Base-by-base conservation (phyloP, 1,284 basidiomycete species). In the Tylopilus sp. region DNA sequence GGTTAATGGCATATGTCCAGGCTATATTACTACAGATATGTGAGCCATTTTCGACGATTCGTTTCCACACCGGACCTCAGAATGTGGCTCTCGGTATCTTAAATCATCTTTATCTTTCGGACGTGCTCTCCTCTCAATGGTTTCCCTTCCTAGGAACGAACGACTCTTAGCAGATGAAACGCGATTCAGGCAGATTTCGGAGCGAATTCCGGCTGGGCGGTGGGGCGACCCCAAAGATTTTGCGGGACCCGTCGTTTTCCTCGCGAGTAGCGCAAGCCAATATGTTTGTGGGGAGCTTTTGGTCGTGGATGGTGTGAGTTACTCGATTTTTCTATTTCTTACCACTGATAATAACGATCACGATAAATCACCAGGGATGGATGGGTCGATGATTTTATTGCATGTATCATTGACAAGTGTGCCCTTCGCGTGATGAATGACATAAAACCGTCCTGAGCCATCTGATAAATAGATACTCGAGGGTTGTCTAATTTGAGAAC, bases 21-120 rank as follows among this genome's bases (percentile, higher is more conserved):
- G 94, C 22, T 95, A 97, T 73, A 88, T 96, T 63, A 82, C 83
- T n/a, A 95, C 94, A 32, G 92, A 95, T 66, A 92, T 92, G 84
- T 88, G 71, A 73, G 82, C 45, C 58, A 56, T 68, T 54, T 49
- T 57, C 56, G 49, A 50, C 57, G 56, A 64, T 48, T 48, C 43
- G 20, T 48, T 26, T 43, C 37, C 25, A 19, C 33, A 29, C 7
- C 31, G 36, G 33, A 28, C 36, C 47, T 36, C 29, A 20, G 33
- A 55, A 50, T 50, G 52, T 43, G 42, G 43, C 52, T 40, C 41
- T 49, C 45, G 8, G 32, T 50, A 36, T 54, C 47, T 13, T 41
- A 42, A 33, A 41, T 19, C n/a, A 37, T 24, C 24, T 32, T 43
- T 53, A 51, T 65, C 55, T 50, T 44, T 50, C 26, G 42, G 40